Percentiles rank a stretch among this genome's conserved stretches.
Conservation (phyloP, 2,329 filamentous ascomycete genomes). For the Neocucurbitaria cava region DNA sequence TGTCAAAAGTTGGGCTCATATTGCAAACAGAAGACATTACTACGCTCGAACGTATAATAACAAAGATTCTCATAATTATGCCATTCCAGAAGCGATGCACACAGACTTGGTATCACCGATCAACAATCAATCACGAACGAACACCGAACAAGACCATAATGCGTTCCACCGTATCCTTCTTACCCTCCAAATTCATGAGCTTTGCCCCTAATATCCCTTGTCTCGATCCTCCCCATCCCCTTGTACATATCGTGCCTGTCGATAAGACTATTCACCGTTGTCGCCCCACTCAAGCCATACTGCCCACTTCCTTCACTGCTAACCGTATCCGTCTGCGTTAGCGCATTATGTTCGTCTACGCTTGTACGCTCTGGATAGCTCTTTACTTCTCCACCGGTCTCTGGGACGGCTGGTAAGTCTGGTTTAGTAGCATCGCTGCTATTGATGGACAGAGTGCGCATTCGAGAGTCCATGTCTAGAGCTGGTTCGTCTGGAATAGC, state of each 20-base stretch:
- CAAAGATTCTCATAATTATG: no score
- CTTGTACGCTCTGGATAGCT: slow-evolving; percentile 9
- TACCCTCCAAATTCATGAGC: slow-evolving; percentile 24
- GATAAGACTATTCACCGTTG: slow-evolving; percentile 46
- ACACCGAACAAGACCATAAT: no score
- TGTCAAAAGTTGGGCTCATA: no score
- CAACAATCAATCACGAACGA: no score
- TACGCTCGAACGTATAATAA: no score
- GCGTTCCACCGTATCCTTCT: no score
- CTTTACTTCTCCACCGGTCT: slow-evolving; percentile 14
- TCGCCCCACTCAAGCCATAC: slow-evolving; percentile 30
- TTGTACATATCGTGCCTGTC: slow-evolving; percentile 54
- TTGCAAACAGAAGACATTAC: no score
- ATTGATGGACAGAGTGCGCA: slow-evolving; percentile 26
- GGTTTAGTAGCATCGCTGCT: not conserved
- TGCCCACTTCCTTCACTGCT: slow-evolving; percentile 31
- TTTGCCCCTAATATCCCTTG: slow-evolving; percentile 47
- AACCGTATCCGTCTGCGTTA: slow-evolving; percentile 37
- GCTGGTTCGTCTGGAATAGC: slow-evolving; percentile 36
- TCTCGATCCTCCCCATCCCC: slow-evolving; percentile 45
- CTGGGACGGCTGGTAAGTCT: slow-evolving; percentile 9
- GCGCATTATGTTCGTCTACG: slow-evolving; percentile 26
- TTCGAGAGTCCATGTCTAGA: slow-evolving; percentile 31
- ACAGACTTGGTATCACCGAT: no score
- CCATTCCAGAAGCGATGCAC: no score